Evolutionary conservation across 2,329 filamentous ascomycete species (phyloP).

Genomic region (Emmonsiellopsis sp.): DNA sequence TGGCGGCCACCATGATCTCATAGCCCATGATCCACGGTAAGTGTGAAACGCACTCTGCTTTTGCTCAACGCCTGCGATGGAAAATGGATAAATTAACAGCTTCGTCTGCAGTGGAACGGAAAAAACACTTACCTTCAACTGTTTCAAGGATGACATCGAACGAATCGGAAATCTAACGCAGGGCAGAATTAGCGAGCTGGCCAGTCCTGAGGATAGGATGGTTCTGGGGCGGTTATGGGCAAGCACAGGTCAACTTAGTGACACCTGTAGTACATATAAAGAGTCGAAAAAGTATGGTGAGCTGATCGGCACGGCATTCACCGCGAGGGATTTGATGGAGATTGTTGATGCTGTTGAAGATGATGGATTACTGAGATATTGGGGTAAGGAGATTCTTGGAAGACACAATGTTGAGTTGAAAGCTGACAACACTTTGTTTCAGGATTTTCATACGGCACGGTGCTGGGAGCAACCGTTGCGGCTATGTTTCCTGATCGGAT

Average conservation of each 20-base stretch:
- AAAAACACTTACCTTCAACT: conserved; percentile 13
- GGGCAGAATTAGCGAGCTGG: background rate
- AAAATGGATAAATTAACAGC: background rate
- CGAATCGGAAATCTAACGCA: background rate
- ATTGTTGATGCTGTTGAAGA: conserved; percentile 37
- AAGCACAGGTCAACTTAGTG: conserved; percentile 3
- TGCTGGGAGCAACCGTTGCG: conserved; percentile 20
- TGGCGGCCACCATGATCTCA: conserved; percentile 12
- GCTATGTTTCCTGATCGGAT: conserved; percentile 33
- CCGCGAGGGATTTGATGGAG: conserved; percentile 35
- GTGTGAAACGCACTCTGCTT: background rate
- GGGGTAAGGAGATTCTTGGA: conserved; percentile 7
- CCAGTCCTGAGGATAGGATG: conserved; percentile 6
- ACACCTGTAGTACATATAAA: conserved; percentile 1
- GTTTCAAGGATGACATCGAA: background rate
- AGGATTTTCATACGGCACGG: conserved; percentile 17
- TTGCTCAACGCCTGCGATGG: background rate
- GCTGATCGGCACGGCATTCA: conserved; percentile 36
- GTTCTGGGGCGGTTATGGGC: conserved; percentile 10
- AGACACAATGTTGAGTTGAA: background rate
- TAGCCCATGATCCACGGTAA: conserved; percentile 11
- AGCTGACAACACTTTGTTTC: background rate
- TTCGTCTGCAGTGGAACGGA: conserved; percentile 6
- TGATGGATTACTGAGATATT: conserved; percentile 28
- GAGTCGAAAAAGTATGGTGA: conserved; percentile 19